Base-by-base conservation (phyloP, 2,329 filamentous ascomycete species). In the Phialophora chinensis region DNA sequence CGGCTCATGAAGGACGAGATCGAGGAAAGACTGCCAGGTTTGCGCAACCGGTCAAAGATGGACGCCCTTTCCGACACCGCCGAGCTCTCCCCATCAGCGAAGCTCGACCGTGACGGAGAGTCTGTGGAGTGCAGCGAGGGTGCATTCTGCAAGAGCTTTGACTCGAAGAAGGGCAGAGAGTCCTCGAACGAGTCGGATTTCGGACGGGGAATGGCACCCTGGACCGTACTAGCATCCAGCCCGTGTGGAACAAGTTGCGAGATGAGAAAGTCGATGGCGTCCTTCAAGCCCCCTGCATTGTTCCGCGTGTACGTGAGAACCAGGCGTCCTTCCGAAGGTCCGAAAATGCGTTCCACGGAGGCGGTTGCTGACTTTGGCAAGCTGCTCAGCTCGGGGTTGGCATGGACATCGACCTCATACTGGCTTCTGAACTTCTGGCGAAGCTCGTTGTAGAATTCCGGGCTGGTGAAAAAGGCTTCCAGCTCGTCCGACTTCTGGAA, bases 141-240 rank as follows among this genome's bases (percentile, higher is more conserved):
- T 3, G 94, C 93, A 74, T 96, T 93, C 79, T 98, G 95, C 62
- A 99, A 86, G 54, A 99, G 86, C 81, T 97, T 98, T 1, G 94
- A 97, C 77, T 97, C 92, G 75, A 99, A 99, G 82, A 93, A 98
- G 65, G 93, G 94, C 60, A 98, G 85, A 7, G 94, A 96, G 74
- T 99, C 94, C 77, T 99, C 95, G 71, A 99, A 99, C 0, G 95
- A 97, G 78, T 99, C 95, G 0, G 95, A 98, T 82, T 98, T 97
- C 69, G 95, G 95, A n/a, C 95, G 91, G 23, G 94, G 93, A 71
- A 98, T 95, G n/a, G 92, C 90, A 60, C 95, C 95, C 78, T 96
- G 96, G 74, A 98, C 89, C 50, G 93, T 89, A 65, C 87, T 91
- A 10, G 90, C 87, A 74, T 98, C 92, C n/a, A 97, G 87, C n/a